phyloP scores from a whole-genome alignment of 1,284 basidiomycete genomes.

The Ceratorhiza oryzae-sativae region DNA sequence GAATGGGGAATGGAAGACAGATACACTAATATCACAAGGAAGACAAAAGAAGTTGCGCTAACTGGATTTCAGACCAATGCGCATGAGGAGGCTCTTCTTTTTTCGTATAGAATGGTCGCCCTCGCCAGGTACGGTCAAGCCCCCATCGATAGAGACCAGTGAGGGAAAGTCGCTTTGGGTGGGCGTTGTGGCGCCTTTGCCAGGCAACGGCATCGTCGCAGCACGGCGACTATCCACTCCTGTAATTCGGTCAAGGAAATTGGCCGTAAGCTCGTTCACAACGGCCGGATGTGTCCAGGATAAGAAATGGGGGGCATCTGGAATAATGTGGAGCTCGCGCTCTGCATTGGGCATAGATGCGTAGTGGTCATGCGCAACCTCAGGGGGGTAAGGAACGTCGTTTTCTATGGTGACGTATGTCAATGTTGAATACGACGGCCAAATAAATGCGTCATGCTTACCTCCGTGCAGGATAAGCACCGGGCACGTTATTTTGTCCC shows the following conservation, averaged over 20 bases:
- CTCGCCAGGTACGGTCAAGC: not conserved
- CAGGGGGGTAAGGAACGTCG: constrained; percentile 30
- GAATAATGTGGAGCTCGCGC: constrained; percentile 42
- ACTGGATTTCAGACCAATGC: constrained; percentile 26
- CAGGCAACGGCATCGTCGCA: constrained; percentile 22
- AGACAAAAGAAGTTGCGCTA: not conserved
- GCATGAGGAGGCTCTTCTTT: constrained; percentile 25
- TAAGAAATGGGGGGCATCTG: constrained; percentile 43
- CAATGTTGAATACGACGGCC: not conserved
- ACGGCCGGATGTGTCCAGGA: constrained; percentile 43
- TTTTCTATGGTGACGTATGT: constrained; percentile 10
- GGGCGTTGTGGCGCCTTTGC: constrained; percentile 12
- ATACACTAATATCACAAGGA: constrained; percentile 26
- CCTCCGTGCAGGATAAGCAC: constrained; percentile 44
- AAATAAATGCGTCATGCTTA: constrained; percentile 15
- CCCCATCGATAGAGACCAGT: not conserved
- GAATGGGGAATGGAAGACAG: not conserved
- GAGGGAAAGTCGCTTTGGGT: constrained; percentile 10
- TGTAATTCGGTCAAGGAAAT: constrained; percentile 43
- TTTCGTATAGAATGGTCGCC: not conserved
- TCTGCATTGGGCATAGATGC: constrained; percentile 41
- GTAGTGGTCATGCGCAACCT: constrained; percentile 40
- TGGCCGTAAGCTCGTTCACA: constrained; percentile 41
- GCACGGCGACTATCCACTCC: constrained; percentile 41
- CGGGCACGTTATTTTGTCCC: constrained; percentile 40